Base-by-base conservation (phyloP, 768 basidiomycete genomes). In the Rubroboletus pulcherrimus region DNA sequence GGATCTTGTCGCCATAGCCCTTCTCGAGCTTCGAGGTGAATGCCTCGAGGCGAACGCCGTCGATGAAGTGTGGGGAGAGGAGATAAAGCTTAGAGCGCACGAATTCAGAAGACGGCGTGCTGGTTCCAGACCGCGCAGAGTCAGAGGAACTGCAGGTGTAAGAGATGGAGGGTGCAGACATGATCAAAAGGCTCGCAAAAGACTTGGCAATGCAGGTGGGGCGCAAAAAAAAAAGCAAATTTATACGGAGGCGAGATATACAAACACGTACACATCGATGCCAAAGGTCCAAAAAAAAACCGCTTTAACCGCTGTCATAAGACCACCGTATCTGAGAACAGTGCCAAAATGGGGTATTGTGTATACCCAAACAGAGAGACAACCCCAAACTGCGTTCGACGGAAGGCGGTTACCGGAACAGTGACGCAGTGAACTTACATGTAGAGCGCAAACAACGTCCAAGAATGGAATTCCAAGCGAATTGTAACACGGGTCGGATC, bases 31-130 rank as follows among this genome's bases (percentile, higher is more conserved):
- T 63, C 7, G 58, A 57, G 2, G 56, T 44, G 12, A 71, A 67
- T 1, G 47, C 19, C 26, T 47, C 51, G 42, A 72, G 55, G 10
- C 51, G 54, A 15, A 9, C n/a, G 15, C 10, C 9, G 1, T 58
- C 47, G 37, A 69, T 38, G 4, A 65, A 57, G 21, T 34, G 31
- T 1, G 63, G 66, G n/a, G 58, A 30, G n/a, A 72, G 61, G 3
- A 72, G 56, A 49, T 60, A 72, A n/a, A 51, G 12, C 56, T 53
- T 65, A 2, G 65, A 31, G 17, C 37, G 56, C 3, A 37, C 37
- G 1, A 60, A 67, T 43, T 72, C 71, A 38, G 66, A 70, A 11
- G 57, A 37, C 1, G 69, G 69, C 0, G 65, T 72, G 21, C 61
- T 69, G 4, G 46, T 35, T 26, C 59, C 62, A 12, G 67, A 67